Base-by-base conservation (phyloP, 2,329 filamentous ascomycete species). In the Xylaria multiplex region DNA sequence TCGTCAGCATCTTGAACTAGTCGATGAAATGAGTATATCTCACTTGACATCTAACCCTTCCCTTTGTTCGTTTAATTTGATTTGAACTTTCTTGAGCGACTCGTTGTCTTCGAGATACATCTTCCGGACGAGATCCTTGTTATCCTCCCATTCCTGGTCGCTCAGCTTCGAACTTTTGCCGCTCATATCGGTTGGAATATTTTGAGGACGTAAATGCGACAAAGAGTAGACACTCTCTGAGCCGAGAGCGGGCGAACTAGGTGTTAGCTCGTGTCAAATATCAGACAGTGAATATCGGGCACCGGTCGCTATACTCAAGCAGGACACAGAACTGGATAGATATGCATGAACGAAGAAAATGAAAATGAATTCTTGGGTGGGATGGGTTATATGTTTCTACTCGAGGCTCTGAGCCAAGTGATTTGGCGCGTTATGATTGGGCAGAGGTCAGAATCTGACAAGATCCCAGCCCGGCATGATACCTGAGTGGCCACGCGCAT, bases 381-480 rank as follows among this genome's bases (percentile, higher is more conserved):
- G 57, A 59, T 50, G 48, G 37, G 14, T 50, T 52, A 19, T 7
- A 7, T 52, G 30, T 52, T 43, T 59, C 45, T 27, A 59, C 19
- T 53, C 13, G n/a, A 32, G 48, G 40, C 27, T 8, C 48, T 35
- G 32, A 52, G 57, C 37, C 19, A 43, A 14, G 37, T 30, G 4
- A 9, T 42, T 40, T 11, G 24, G 35, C 43, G 45, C 37, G 42
- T 62, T 42, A 56, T 56, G 40, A 62, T 49, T 62, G 52, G 59
- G 50, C 14, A 60, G 59, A 62, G 43, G 30, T 11, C 59, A 62
- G 30, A 62, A 56, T 62, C 59, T 62, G 52, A 49, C 48, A 49
- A 35, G 32, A 35, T 3, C 32, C 32, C 2, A 9, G 42, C 30
- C 32, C 24, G 14, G 50, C 24, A 49, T 46, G 37, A 14, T 46